Base-by-base conservation (phyloP, 2,329 filamentous ascomycete species). In the Aspergillus fumigatus region DNA sequence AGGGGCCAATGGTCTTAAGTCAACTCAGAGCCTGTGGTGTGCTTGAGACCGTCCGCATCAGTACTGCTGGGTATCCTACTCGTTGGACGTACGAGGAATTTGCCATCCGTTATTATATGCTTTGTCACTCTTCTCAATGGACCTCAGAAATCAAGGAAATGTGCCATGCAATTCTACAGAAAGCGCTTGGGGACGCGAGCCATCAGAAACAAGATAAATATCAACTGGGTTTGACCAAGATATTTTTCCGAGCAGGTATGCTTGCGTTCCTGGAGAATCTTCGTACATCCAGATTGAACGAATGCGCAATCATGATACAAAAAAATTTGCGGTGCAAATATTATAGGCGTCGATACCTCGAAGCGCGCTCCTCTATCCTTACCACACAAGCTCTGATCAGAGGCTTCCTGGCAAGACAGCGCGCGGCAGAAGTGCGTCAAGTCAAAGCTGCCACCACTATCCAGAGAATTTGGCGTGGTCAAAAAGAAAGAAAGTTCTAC, bases 51-150 rank as follows among this genome's bases (percentile, higher is more conserved):
- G 94, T 99, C 56, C 87, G 94, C 71, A 99, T 99, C 75, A 96
- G 92, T 78, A 95, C 90, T 72, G 94, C 94, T 62, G 94, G 94
- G 60, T 99, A 99, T 71, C 94, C 94, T 17, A 97, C 94, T 48
- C 84, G 94, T 72, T 99, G 94, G 95, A 97, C 94, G 0, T 99
- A 97, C 71, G 94, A 99, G 71, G 94, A 99, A 72, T 99, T 99
- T 74, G 94, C 94, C 19, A 80, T 97, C 58, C 87, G 94, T 59
- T 99, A 99, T 79, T 99, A 99, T 80, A 97, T 99, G 91, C 81
- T 99, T 61, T 90, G 96, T 50, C 91, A 88, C 51, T 97, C 94
- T 3, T 82, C 82, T 19, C 84, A 90, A 67, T 97, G 94, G 93
- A 96, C 92, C 4, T 87, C 91, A 0, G 92, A 97, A 73, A 96